Base-by-base conservation (phyloP, 768 basidiomycete species). In the Tremella yokohamensis region DNA sequence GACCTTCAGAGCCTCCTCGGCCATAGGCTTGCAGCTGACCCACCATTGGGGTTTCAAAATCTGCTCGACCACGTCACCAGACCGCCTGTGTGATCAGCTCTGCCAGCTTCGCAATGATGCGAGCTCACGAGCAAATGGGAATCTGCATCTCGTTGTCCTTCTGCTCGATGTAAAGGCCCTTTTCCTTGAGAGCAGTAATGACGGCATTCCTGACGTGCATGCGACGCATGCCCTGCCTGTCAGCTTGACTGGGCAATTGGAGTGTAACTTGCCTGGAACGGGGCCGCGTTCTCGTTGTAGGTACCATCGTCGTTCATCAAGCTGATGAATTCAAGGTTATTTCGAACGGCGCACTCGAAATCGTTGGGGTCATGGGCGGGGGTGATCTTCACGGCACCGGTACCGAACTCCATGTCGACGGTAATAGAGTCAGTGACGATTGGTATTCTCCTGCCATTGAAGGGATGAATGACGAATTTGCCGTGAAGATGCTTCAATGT, bases 41-140 rank as follows among this genome's bases (percentile, higher is more conserved):
- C 94, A 99, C 96, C 96, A 99, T 74, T 99, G 96, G 0, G 96
- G 96, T 77, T 96, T 98, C 68, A 98, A 79, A 19, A 97, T 80
- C 1, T 89, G 87, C 77, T 99, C 96, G 64, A 98, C 96, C 54
- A 99, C 77, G 73, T 99, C 96, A 1, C 94, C 94, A 2, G 91
- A 96, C 82, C 96, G 94, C 66, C 89, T 94, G 63, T 2, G 26
- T 22, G 53, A 34, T 61, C 49, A 58, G 51, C 39, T 34, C 4
- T 15, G 3, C 9, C 13, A 34, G 12, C 38, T 19, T 8, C 6
- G 18, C 34, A 11, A 40, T 12, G 8, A 8, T 34, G 55, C 20
- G 34, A 12, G 74, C 84, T 56, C 38, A 85, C 89, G 82, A 84
- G 85, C 94, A 98, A 52, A 97, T 80, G 1, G 94, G 94, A 40